Evolutionary conservation across 2,329 filamentous ascomycete genomes (phyloP).

Genomic region (Colletotrichum gigasporum): DNA sequence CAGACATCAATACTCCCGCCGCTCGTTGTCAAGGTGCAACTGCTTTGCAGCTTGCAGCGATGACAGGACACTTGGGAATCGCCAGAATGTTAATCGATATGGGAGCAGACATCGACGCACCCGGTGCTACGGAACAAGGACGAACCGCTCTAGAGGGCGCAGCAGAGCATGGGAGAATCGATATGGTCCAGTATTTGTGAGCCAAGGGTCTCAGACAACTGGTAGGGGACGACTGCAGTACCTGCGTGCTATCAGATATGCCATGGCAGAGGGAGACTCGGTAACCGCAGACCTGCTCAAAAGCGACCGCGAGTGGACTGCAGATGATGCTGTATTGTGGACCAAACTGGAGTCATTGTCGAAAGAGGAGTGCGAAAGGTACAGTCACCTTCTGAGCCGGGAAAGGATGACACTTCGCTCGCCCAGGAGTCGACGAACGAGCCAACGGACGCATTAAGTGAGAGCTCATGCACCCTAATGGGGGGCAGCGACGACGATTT

Average conservation of each 20-base stretch:
- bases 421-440: too few relatives aligned
- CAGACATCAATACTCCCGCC: background rate
- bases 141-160: slow-evolving; percentile 9
- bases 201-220: background rate
- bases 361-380: background rate
- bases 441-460: too few relatives aligned
- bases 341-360: background rate
- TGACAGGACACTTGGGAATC: background rate
- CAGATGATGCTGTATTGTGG: background rate
- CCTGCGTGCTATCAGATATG: background rate
- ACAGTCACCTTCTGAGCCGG: too few relatives aligned
- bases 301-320: background rate
- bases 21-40: accelerated
- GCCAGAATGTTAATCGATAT: background rate
- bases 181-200: background rate
- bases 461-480: too few relatives aligned
- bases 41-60: background rate
- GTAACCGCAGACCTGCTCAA: background rate
- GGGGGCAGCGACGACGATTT: too few relatives aligned
- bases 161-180: slow-evolving; percentile 3
- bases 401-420: too few relatives aligned
- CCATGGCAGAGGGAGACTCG: background rate
- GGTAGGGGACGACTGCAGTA: background rate
- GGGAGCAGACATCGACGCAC: background rate
- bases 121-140: too few relatives aligned